Evolutionary conservation across 2,329 filamentous ascomycete species (phyloP).

Genomic region (Diplocarpon mali): DNA sequence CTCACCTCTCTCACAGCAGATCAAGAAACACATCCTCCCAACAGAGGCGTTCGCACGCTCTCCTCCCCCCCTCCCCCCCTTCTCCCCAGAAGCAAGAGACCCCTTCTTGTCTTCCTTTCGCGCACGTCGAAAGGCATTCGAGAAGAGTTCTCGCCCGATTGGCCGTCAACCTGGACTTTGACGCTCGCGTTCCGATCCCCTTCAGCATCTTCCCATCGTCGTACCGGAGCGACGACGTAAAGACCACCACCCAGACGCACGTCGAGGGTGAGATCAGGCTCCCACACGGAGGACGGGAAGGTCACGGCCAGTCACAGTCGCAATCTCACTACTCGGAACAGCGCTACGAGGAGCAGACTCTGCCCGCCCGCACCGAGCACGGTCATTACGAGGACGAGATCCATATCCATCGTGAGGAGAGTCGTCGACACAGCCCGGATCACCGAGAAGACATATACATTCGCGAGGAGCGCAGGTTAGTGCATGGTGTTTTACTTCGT

Average conservation of each 20-base stretch:
- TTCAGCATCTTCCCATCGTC: slow-evolving; percentile 99
- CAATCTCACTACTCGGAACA: slow-evolving; percentile 49
- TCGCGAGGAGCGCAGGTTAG: slow-evolving; percentile 45
- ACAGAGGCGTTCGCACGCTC: too few relatives aligned
- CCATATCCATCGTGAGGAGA: slow-evolving; percentile 66
- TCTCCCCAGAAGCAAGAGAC: slow-evolving; percentile 50
- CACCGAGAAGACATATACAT: slow-evolving; percentile 42
- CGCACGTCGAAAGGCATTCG: slow-evolving; percentile 48
- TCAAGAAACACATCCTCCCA: too few relatives aligned
- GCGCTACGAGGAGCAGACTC: slow-evolving; percentile 28
- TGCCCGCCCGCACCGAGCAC: slow-evolving; percentile 50
- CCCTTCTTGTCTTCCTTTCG: slow-evolving; percentile 61
- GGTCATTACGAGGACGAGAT: slow-evolving; percentile 61
- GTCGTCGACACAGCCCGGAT: slow-evolving; percentile 63
- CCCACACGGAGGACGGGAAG: slow-evolving; percentile 92
- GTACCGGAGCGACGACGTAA: slow-evolving; percentile 66
- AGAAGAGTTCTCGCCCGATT: slow-evolving; percentile 58
- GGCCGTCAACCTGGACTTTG: slow-evolving; percentile 99
- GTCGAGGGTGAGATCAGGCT: slow-evolving; percentile 84
- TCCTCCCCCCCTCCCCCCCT: slow-evolving; percentile 26
- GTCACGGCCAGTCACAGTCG: slow-evolving; percentile 46
- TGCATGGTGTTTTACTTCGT: slow-evolving; percentile 15
- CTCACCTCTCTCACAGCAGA: too few relatives aligned
- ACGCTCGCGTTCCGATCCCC: slow-evolving; percentile 96
- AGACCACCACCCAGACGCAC: slow-evolving; percentile 53